These are phyloP conservation scores for Graphium sp. DNA, from an alignment of 2,329 filamentous ascomycete genomes.

Conservation along the genomic window DNA sequence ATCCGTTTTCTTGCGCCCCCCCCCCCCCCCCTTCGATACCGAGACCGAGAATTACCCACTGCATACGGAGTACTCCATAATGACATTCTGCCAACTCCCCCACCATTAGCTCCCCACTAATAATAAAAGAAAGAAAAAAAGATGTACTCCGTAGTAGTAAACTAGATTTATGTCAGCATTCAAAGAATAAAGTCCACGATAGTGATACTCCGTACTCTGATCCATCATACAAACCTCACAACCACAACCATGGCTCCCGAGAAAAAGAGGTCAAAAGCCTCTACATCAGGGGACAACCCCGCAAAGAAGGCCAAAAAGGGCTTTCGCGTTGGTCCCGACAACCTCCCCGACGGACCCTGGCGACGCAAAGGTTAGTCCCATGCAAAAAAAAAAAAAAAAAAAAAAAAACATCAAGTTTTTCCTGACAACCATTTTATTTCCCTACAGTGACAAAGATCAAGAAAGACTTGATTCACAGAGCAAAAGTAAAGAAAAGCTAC, in stretches of 20 bases:
- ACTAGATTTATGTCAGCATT: too few relatives aligned
- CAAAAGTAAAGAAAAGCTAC: constrained; percentile 85
- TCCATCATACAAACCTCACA: too few relatives aligned
- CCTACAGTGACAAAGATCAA: constrained; percentile 70
- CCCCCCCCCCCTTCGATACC: too few relatives aligned
- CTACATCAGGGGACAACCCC: not conserved
- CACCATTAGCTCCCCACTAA: too few relatives aligned
- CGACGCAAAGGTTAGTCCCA: constrained; percentile 48
- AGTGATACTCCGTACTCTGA: too few relatives aligned
- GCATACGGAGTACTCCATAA: too few relatives aligned
- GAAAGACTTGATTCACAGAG: constrained; percentile 73
- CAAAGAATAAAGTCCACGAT: too few relatives aligned
- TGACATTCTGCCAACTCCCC: too few relatives aligned
- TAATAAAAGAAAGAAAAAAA: too few relatives aligned
- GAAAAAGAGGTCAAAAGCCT: not conserved
- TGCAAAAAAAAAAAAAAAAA: not conserved
- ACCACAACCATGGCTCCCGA: not conserved
- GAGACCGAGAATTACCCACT: too few relatives aligned
- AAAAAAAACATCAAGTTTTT: not conserved
- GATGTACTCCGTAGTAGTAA: too few relatives aligned
- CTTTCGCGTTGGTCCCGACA: constrained; percentile 76
- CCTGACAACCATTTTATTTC: constrained; percentile 2
- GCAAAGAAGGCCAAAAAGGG: constrained; percentile 46
- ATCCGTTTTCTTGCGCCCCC: too few relatives aligned
- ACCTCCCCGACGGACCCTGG: constrained; percentile 80